A percentile compares a stretch with the other conserved stretches of the same genome.
phyloP scores from a whole-genome alignment of 306 rosid species.

The Prosopis cineraria region DNA sequence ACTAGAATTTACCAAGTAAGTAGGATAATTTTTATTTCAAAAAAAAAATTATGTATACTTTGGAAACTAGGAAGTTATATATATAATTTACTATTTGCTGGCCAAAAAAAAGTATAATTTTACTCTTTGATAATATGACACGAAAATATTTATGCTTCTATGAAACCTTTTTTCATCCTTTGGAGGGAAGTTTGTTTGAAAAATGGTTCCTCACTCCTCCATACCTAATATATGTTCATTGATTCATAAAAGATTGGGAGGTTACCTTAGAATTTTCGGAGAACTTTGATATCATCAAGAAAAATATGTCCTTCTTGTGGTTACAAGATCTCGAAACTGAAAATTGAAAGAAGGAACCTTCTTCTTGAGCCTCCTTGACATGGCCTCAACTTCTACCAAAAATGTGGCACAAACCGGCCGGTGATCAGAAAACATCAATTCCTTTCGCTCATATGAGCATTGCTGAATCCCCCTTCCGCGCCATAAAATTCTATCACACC shows the following conservation, averaged over 20 bases:
- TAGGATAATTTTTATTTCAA: no score
- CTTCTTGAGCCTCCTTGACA: conserved; percentile 46
- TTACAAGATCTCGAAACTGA: conserved; percentile 58
- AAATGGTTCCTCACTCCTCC: not conserved
- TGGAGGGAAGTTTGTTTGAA: not conserved
- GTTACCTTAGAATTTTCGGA: not conserved
- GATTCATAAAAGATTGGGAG: not conserved
- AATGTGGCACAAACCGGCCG: conserved; percentile 85
- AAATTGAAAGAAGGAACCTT: conserved; percentile 47
- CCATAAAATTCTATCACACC: conserved; percentile 98
- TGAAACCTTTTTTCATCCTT: not conserved
- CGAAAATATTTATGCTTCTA: not conserved
- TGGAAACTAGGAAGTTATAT: not conserved
- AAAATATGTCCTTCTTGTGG: conserved; percentile 44
- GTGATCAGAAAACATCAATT: conserved; percentile 82
- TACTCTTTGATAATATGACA: not conserved
- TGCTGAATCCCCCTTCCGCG: conserved; percentile 77
- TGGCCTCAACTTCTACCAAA: conserved; percentile 59
- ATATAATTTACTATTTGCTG: no score
- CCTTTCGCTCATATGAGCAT: conserved; percentile 68
- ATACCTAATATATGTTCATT: not conserved
- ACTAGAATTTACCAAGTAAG: no score
- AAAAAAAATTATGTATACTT: not conserved
- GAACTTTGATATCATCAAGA: conserved; percentile 36
- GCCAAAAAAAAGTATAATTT: no score